Evolutionary conservation across 768 basidiomycete species (phyloP).

Genomic region (Boletus sp.): DNA sequence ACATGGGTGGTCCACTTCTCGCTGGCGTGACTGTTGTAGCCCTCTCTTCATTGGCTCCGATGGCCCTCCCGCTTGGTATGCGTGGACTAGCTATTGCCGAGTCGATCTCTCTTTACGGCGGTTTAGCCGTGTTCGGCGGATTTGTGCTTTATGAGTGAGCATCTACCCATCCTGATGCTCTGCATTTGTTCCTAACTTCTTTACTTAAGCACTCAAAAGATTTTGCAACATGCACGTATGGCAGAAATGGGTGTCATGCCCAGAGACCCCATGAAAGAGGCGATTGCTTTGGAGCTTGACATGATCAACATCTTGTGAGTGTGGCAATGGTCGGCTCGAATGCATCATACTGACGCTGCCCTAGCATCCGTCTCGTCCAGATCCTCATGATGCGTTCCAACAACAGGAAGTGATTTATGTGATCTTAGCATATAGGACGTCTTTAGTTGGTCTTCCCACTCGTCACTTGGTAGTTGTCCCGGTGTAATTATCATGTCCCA

Average conservation of each 20-base stretch:
- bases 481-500: not conserved
- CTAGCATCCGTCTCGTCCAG: slow-evolving; percentile 77
- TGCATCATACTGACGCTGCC: slow-evolving; percentile 11
- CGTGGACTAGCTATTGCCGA: slow-evolving; percentile 76
- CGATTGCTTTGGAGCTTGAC: slow-evolving; percentile 76
- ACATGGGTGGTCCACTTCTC: slow-evolving; percentile 83
- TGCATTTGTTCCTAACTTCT: not conserved
- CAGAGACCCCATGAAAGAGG: slow-evolving; percentile 75
- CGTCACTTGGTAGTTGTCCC: slow-evolving; percentile 14
- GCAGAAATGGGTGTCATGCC: slow-evolving; percentile 65
- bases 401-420: slow-evolving; percentile 49
- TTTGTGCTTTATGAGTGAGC: slow-evolving; percentile 87
- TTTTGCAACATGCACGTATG: slow-evolving; percentile 71
- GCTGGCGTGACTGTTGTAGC: slow-evolving; percentile 90
- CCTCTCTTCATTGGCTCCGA: slow-evolving; percentile 81
- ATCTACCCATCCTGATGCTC: not conserved
- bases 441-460: not conserved
- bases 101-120: slow-evolving; percentile 80
- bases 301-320: slow-evolving; percentile 89
- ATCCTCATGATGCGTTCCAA: slow-evolving; percentile 66
- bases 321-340: not conserved
- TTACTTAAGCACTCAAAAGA: slow-evolving; percentile 68
- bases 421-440: not conserved
- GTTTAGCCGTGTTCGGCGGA: slow-evolving; percentile 82
- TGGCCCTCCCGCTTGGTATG: slow-evolving; percentile 83